These are phyloP conservation scores for Wickerhamiella dianesei DNA, from an alignment of 805 yeast genomes.

Conservation along the genomic window DNA sequence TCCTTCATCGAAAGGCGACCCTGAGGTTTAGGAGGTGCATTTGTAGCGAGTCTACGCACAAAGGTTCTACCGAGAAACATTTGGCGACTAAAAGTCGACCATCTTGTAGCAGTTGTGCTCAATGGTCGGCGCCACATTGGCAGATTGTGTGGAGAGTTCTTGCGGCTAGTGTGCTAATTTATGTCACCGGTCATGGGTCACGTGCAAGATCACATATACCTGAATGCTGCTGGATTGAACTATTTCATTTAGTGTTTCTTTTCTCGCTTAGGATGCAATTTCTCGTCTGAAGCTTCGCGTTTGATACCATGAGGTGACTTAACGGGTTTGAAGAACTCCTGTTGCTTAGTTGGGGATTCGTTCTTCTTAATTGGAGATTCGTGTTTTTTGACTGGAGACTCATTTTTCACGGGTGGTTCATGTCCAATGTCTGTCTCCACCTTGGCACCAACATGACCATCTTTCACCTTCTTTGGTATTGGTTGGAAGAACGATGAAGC, in stretches of 20 bases:
- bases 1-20: slow-evolving; percentile 30
- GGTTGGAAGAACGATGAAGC: slow-evolving; percentile 1
- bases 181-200: no score
- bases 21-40: not conserved
- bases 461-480: not conserved
- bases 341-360: no score
- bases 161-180: not conserved
- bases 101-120: not conserved
- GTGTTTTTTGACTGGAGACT: not conserved
- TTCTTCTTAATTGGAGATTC: not conserved
- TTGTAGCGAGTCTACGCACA: not conserved
- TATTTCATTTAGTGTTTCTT: no score
- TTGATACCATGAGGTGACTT: not conserved
- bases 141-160: not conserved
- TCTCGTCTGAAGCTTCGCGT: not conserved
- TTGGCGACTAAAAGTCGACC: not conserved
- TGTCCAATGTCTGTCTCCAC: no score
- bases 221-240: no score
- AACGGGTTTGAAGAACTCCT: no score
- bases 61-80: not conserved
- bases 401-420: not conserved
- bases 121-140: not conserved
- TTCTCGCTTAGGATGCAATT: not conserved
- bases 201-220: no score
- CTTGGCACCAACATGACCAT: not conserved